Evolutionary conservation across 495 filamentous ascomycete genomes (phyloP).

Genomic region (Hapsidospora chrysogenum): DNA sequence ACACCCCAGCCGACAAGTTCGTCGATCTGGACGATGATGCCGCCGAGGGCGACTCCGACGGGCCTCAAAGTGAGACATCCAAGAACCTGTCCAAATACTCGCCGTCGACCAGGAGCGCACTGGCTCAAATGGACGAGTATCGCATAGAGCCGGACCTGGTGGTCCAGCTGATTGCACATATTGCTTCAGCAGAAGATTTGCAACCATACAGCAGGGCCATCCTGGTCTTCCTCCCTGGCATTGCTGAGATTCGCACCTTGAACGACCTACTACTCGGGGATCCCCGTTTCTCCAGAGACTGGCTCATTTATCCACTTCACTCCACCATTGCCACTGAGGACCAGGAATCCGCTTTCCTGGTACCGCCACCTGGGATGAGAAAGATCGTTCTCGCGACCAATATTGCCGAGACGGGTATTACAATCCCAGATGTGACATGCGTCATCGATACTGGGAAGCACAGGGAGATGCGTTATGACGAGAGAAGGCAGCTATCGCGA

Average conservation of each 20-base stretch:
- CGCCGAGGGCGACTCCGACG: constrained; percentile 28
- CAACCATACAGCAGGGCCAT: constrained; percentile 70
- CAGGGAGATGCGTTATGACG: constrained; percentile 91
- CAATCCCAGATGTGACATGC: constrained; percentile 89
- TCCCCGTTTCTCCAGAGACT: constrained; percentile 45
- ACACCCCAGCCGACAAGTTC: constrained; percentile 15
- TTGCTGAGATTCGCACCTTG: constrained; percentile 77
- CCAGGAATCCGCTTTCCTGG: constrained; percentile 75
- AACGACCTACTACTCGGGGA: constrained; percentile 67
- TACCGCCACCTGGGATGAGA: constrained; percentile 62
- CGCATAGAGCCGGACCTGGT: constrained; percentile 74
- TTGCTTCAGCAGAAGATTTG: constrained; percentile 51
- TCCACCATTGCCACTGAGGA: constrained; percentile 93
- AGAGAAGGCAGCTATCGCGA: constrained; percentile 74
- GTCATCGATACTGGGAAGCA: constrained; percentile 92
- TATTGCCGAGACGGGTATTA: constrained; percentile 94
- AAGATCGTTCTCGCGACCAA: constrained; percentile 95
- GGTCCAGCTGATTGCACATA: constrained; percentile 49
- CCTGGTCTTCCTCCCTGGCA: constrained; percentile 83
- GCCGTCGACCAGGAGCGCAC: constrained; percentile 49
- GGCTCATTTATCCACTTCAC: constrained; percentile 77
- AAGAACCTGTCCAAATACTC: constrained; percentile 54
- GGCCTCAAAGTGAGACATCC: constrained; percentile 26
- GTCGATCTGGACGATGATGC: constrained; percentile 39
- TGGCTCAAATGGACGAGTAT: constrained; percentile 70